Percentiles rank a stretch among this genome's conserved stretches.
phyloP scores from a whole-genome alignment of 768 basidiomycete species.

The Sporobolomyces phaffii region DNA sequence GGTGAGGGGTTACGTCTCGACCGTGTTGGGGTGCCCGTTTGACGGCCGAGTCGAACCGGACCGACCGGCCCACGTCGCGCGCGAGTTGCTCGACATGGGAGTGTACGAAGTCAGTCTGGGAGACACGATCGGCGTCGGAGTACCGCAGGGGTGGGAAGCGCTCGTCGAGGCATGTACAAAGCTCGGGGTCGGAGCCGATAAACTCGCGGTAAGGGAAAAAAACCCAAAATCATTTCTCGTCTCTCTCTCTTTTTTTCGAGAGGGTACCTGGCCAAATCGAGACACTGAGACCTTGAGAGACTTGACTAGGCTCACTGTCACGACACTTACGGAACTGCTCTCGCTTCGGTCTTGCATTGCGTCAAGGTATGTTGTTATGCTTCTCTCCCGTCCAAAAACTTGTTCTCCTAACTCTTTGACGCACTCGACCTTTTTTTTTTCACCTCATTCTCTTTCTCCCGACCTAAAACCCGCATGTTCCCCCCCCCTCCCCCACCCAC shows the following conservation, averaged over 20 bases:
- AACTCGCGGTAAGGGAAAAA: conserved; percentile 60
- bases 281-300: neutral
- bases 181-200: conserved; percentile 57
- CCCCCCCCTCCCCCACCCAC: no score
- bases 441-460: no score
- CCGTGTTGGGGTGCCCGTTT: conserved; percentile 61
- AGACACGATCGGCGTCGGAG: conserved; percentile 84
- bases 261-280: no score
- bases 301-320: conserved; percentile 58
- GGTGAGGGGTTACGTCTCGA: conserved; percentile 49
- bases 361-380: conserved; percentile 45
- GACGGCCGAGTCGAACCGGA: conserved; percentile 66
- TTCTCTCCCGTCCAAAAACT: neutral
- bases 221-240: no score
- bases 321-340: conserved; percentile 80
- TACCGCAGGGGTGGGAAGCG: conserved; percentile 60
- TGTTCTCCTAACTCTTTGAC: no score
- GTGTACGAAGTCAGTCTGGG: conserved; percentile 78
- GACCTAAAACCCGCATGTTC: no score
- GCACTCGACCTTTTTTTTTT: no score
- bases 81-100: conserved; percentile 74
- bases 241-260: no score
- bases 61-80: conserved; percentile 63
- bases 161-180: conserved; percentile 64
- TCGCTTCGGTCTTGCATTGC: conserved; percentile 41